phyloP scores from a whole-genome alignment of 2,329 filamentous ascomycete species.

The Westerdykella ornata region DNA sequence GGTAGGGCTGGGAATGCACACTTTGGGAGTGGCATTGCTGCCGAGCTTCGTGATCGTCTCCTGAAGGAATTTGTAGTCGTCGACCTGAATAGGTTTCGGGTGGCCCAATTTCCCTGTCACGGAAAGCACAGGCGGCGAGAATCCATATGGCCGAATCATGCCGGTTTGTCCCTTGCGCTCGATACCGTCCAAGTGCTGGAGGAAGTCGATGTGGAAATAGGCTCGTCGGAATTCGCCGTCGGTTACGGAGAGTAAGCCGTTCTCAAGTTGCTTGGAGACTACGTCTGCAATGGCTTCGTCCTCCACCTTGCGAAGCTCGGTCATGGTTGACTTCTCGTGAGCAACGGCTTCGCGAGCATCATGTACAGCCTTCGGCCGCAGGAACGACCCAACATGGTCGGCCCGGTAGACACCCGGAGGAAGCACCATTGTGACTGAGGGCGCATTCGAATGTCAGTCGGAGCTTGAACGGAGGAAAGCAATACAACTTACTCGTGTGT shows the following conservation, averaged over 20 bases:
- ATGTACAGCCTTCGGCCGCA: conserved; percentile 47
- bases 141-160: conserved; percentile 39
- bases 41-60: conserved; percentile 39
- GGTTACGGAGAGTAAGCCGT: conserved; percentile 47
- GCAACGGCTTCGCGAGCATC: conserved; percentile 46
- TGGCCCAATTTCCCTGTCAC: conserved; percentile 51
- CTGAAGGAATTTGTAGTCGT: conserved; percentile 52
- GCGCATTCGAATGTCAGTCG: not conserved
- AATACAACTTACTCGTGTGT: not conserved
- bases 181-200: conserved; percentile 50
- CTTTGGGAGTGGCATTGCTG: conserved; percentile 44
- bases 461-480: not conserved
- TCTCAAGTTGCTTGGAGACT: conserved; percentile 45
- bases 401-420: conserved; percentile 40
- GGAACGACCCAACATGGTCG: conserved; percentile 53
- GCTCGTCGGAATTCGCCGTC: conserved; percentile 53
- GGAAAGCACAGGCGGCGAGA: conserved; percentile 49
- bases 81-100: conserved; percentile 50
- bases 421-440: conserved; percentile 35
- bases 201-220: conserved; percentile 55
- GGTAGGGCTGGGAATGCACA: conserved; percentile 54
- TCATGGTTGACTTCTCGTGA: conserved; percentile 37
- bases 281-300: conserved; percentile 46
- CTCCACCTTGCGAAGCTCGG: conserved; percentile 47
- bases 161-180: conserved; percentile 48